Evolutionary conservation across 106 monocot species (phyloP).

Genomic region (Acorus gramineus): DNA sequence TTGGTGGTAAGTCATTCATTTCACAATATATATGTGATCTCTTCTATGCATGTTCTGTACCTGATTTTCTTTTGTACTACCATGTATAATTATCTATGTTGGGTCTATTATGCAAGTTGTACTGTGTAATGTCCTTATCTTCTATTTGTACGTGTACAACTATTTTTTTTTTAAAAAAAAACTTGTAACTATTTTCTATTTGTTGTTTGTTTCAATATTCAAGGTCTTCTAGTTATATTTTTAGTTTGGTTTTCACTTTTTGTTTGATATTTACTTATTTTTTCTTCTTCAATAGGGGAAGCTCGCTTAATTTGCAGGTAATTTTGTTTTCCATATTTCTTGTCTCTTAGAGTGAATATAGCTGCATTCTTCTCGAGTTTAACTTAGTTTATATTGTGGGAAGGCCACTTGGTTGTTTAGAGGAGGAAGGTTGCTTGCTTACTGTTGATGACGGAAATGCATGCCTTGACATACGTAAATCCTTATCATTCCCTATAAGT

Average conservation of each 20-base stretch:
- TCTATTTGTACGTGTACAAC: no score
- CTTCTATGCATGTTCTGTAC: no score
- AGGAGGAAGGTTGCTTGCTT: slow-evolving; percentile 21
- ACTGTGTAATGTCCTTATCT: no score
- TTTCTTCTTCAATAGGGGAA: slow-evolving; percentile 17
- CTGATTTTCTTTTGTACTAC: no score
- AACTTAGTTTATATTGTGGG: neutral
- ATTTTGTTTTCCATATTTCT: neutral
- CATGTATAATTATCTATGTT: no score
- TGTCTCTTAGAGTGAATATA: neutral
- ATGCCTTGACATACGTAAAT: slow-evolving; percentile 12
- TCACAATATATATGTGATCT: no score
- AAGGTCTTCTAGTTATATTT: neutral
- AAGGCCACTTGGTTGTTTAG: slow-evolving; percentile 18
- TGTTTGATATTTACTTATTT: neutral
- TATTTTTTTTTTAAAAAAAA: no score
- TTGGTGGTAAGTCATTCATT: slow-evolving; percentile 15
- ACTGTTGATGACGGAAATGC: slow-evolving; percentile 9
- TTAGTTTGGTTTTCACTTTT: neutral
- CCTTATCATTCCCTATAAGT: slow-evolving; percentile 23
- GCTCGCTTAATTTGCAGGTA: slow-evolving; percentile 31
- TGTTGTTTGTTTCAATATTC: neutral
- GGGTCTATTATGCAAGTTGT: no score
- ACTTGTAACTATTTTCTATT: neutral
- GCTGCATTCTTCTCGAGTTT: neutral